Conservation (phyloP, 2,329 filamentous ascomycete genomes). For the Colletotrichum endophyticum region DNA sequence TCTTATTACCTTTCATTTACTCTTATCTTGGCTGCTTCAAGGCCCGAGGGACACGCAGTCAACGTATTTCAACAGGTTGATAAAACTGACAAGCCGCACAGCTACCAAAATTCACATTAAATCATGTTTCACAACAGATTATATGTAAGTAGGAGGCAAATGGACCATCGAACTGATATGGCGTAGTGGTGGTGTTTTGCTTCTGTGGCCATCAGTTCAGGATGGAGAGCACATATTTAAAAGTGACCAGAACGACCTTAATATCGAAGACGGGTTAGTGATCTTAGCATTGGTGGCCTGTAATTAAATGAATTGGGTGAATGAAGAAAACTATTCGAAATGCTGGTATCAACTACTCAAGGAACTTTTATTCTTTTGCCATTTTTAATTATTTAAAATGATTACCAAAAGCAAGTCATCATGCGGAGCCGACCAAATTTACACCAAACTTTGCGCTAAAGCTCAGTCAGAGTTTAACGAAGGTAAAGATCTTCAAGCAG, state of each 20-base stretch:
- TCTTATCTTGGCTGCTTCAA: no score
- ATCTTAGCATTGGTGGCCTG: fast-evolving
- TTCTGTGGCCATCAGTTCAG: not conserved
- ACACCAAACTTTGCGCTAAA: no score
- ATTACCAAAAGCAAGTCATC: no score
- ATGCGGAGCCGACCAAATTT: no score
- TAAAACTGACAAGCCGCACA: not conserved
- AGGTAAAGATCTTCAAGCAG: no score
- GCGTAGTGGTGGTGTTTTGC: not conserved
- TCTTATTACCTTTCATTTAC: no score
- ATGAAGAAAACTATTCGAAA: fast-evolving
- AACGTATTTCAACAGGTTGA: not conserved
- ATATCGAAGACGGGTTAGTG: not conserved
- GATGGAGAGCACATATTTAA: fast-evolving
- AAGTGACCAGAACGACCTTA: not conserved
- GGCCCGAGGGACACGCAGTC: not conserved
- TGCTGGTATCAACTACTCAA: fast-evolving
- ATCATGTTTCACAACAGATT: fast-evolving
- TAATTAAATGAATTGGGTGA: fast-evolving
- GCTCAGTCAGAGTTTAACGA: no score
- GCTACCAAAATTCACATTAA: fast-evolving
- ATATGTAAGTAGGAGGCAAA: no score
- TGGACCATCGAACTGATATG: not conserved
- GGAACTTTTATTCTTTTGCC: no score
- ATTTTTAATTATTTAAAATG: no score